Percentiles rank a stretch among this genome's conserved stretches.
These are phyloP conservation scores for Claviceps pazoutovae DNA, from an alignment of 2,329 filamentous ascomycete species.

Conservation along the genomic window DNA sequence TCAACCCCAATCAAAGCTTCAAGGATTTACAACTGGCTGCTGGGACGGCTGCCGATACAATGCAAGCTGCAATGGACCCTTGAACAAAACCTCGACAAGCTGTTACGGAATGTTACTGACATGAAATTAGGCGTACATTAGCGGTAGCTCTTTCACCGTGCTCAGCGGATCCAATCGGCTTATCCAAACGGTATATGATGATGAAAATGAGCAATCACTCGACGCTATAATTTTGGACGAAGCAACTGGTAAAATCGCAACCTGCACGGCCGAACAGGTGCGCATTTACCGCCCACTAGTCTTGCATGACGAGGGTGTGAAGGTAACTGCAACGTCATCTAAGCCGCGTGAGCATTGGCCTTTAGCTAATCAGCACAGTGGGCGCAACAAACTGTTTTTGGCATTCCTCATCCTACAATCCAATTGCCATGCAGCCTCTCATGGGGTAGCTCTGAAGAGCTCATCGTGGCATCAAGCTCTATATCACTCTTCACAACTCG, in stretches of 20 bases:
- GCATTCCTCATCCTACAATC: conserved; percentile 19
- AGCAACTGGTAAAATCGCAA: conserved; percentile 69
- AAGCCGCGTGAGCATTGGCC: not conserved
- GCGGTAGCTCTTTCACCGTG: conserved; percentile 75
- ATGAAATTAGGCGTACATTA: conserved; percentile 63
- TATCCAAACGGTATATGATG: conserved; percentile 82
- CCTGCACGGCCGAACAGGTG: conserved; percentile 50
- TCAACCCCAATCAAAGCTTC: conserved; percentile 62
- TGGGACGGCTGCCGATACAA: conserved; percentile 63
- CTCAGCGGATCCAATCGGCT: conserved; percentile 61
- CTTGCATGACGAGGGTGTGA: conserved; percentile 54
- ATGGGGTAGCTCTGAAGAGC: conserved; percentile 77
- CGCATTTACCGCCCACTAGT: conserved; percentile 69
- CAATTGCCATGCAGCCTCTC: conserved; percentile 44
- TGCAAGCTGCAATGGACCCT: conserved; percentile 31
- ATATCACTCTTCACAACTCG: conserved; percentile 54
- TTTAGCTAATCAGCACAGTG: conserved; percentile 32
- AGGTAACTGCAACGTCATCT: conserved; percentile 34
- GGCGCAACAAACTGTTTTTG: conserved; percentile 49
- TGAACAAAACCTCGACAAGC: not conserved
- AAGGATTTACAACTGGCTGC: conserved; percentile 59
- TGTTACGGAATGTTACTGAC: not conserved
- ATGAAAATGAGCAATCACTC: conserved; percentile 48
- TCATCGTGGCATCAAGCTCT: conserved; percentile 59
- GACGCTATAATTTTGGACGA: conserved; percentile 74